Percentiles rank a stretch among this genome's conserved stretches.
These are phyloP conservation scores for Tagetes erecta DNA, from an alignment of 129 eudicot species.

Conservation along the genomic window DNA sequence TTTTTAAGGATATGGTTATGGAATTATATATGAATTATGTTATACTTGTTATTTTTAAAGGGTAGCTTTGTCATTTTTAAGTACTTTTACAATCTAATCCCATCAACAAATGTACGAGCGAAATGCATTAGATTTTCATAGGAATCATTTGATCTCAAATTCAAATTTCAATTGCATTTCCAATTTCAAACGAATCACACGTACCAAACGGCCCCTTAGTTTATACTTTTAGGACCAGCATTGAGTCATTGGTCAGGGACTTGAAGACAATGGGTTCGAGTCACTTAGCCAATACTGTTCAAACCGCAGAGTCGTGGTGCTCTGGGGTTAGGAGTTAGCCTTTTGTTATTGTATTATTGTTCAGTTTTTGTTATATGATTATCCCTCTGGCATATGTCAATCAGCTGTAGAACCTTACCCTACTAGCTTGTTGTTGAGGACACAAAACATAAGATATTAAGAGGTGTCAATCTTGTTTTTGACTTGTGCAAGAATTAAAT, in stretches of 20 bases:
- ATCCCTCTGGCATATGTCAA: slow-evolving; percentile 22
- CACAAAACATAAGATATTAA: slow-evolving; percentile 25
- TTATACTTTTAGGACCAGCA: slow-evolving; percentile 4
- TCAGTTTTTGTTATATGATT: slow-evolving; percentile 3
- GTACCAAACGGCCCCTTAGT: not conserved
- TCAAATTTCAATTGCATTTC: too few relatives aligned
- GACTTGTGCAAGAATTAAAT: not conserved
- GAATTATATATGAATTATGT: too few relatives aligned
- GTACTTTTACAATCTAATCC: too few relatives aligned
- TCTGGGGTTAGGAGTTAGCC: not conserved
- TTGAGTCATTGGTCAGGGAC: slow-evolving; percentile 12
- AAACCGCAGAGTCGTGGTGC: not conserved
- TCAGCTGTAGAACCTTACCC: slow-evolving; percentile 27
- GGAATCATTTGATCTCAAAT: too few relatives aligned
- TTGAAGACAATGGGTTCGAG: slow-evolving; percentile 12
- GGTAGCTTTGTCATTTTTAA: too few relatives aligned
- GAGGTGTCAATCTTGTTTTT: slow-evolving; percentile 5
- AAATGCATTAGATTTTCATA: too few relatives aligned
- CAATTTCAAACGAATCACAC: too few relatives aligned
- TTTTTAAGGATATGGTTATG: too few relatives aligned
- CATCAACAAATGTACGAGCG: too few relatives aligned
- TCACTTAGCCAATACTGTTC: not conserved
- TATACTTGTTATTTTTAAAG: too few relatives aligned
- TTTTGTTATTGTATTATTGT: not conserved
- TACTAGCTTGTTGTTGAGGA: slow-evolving; percentile 36